Base-by-base conservation (phyloP, 176 grass and related monocot genomes). In the Carex pumila region DNA sequence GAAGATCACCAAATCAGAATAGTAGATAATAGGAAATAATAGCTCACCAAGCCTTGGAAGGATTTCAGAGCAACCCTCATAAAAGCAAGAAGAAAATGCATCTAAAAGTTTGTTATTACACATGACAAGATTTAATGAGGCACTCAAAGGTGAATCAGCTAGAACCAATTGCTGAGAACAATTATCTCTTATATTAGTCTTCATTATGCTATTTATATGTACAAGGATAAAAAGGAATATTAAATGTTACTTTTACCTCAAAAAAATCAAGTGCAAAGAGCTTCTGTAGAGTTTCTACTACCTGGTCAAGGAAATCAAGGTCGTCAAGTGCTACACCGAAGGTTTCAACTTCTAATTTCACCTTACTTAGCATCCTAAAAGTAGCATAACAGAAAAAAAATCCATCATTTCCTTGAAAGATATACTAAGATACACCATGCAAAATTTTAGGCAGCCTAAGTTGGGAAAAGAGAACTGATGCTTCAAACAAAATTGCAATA, bases 281-380 rank as follows among this genome's bases (percentile, higher is more conserved):
- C 79, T 85, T 94, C 75, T 92, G 85, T 73, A 94, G 67, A 84
- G 89, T 90, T 72, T 73, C 58, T 32, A 92, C 71, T 50, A 92
- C 88, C 86, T 90, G 92, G 68, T 92, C 90, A 85, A 94, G 86
- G 71, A 94, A 94, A 52, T 94, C 92, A 71, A 94, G 22, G 55
- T 92, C 88, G 18, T 89, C 90, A 82, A 88, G 50, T 64, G 81
- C 82, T 82, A 92, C 80, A 84, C 77, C 84, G 90, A 92, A 94
- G 36, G 73, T 70, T 55, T 89, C 39, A 1, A 87, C 76, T 30
- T 92, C 92, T 78, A 84, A 79, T 92, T 94, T 94, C 59, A 89
- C 90, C 79, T 92, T 92, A 87, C 84, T 92, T 71, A 94, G 82
- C 92, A 92, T 94, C 92, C 92, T 94, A 61, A 71, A 79, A 6